These are phyloP conservation scores for Lycium ferocissimum DNA, from an alignment of 257 asterid species.

Conservation along the genomic window DNA sequence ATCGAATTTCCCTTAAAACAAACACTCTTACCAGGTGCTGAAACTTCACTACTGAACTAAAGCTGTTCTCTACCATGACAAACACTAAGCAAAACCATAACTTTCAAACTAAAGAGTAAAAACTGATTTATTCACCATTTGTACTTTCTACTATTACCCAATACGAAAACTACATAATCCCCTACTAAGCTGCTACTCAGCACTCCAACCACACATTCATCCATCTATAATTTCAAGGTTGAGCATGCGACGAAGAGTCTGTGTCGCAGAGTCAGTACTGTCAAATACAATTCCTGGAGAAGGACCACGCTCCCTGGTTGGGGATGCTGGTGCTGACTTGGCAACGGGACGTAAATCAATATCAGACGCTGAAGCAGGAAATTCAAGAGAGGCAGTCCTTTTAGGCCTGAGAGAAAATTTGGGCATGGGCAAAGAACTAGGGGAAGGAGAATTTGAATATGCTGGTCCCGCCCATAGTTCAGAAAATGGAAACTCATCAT, in stretches of 20 bases:
- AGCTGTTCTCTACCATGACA: constrained; percentile 42
- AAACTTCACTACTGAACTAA: constrained; percentile 19
- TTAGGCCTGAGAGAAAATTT: constrained; percentile 73
- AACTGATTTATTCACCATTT: constrained; percentile 47
- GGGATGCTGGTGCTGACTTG: constrained; percentile 85
- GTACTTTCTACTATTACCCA: constrained; percentile 47
- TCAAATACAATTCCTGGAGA: constrained; percentile 53
- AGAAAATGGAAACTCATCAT: constrained; percentile 49
- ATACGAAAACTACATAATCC: constrained; percentile 40
- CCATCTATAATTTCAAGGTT: constrained; percentile 75
- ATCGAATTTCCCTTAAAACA: not conserved
- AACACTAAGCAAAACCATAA: constrained; percentile 34
- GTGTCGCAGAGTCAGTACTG: constrained; percentile 71
- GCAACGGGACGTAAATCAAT: constrained; percentile 55
- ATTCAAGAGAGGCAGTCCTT: constrained; percentile 74
- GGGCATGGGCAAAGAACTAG: constrained; percentile 93
- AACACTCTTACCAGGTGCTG: not conserved
- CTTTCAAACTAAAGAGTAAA: constrained; percentile 38
- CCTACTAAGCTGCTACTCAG: constrained; percentile 52
- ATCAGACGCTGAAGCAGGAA: constrained; percentile 55
- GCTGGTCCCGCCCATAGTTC: constrained; percentile 99
- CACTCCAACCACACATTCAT: constrained; percentile 51
- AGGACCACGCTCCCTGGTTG: constrained; percentile 63
- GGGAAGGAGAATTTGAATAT: constrained; percentile 91
- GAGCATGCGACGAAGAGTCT: constrained; percentile 94